phyloP scores from a whole-genome alignment of 148 eudicot species.

The Camellia sinensis region DNA sequence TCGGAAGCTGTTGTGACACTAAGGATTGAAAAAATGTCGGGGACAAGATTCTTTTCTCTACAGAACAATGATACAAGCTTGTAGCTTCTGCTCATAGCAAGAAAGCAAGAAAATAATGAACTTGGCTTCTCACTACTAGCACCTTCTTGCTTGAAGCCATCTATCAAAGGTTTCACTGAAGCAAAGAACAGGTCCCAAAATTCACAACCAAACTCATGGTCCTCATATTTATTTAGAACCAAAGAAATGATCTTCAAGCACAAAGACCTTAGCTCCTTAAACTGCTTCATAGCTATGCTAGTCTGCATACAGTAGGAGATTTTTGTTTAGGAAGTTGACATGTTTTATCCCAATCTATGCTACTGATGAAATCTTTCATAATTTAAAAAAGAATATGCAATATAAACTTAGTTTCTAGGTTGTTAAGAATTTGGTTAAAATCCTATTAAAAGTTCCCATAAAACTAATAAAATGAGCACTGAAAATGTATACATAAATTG shows the following conservation, averaged over 20 bases:
- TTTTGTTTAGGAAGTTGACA: conserved; percentile 19
- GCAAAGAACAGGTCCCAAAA: conserved; percentile 86
- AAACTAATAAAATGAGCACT: background rate
- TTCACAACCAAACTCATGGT: conserved; percentile 56
- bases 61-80: conserved; percentile 60
- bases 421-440: background rate
- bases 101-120: conserved; percentile 84
- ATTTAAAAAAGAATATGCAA: background rate
- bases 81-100: conserved; percentile 86
- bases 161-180: conserved; percentile 69
- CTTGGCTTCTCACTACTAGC: conserved; percentile 95
- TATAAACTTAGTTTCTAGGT: background rate
- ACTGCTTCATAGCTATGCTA: conserved; percentile 46
- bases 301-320: conserved; percentile 47
- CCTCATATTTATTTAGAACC: conserved; percentile 62
- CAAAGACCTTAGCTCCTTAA: conserved; percentile 80
- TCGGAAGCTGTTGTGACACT: conserved; percentile 71
- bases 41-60: conserved; percentile 63
- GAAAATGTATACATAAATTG: background rate
- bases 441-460: background rate
- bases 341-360: background rate
- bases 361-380: background rate
- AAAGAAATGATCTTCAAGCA: conserved; percentile 73
- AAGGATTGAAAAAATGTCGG: conserved; percentile 69
- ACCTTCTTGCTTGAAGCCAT: conserved; percentile 78